Base-by-base conservation (phyloP, 805 yeast genomes). In the Suhomyces prunicola region DNA sequence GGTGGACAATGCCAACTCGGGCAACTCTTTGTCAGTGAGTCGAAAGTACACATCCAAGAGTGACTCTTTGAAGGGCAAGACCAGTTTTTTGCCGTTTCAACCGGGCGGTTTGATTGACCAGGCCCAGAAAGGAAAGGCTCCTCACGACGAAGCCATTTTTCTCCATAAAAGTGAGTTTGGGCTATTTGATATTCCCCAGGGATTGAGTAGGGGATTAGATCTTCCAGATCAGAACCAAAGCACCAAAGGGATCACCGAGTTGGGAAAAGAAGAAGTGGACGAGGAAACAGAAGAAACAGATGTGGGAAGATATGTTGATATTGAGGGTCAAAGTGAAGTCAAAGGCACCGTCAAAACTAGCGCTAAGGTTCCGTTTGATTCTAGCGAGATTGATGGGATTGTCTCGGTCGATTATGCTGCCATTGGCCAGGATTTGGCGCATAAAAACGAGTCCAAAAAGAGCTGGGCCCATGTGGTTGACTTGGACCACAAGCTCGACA, bases 381-480 rank as follows among this genome's bases (percentile, higher is more conserved):
- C 73, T n/a, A 70, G 69, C 23, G 85, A 81, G 53, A 67, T 82
- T 27, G 81, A 79, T 60, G 79, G 77, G 7, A 54, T 76, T 6
- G 71, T 71, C 2, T 70, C 78, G 0, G 58, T 69, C 24, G 76
- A 74, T 55, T 73, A 66, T 55, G 36, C 64, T 1, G 51, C 60
- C 13, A 56, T 69, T 46, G 57, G 61, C 27, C 60, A 62, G 23
- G 56, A 60, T 22, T 10, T 58, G 67, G 13, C 57, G 61, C 29
- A 67, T 64, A 45, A 63, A 59, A 19, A 19, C 19, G 64, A 64
- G 51, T 60, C 50, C 39, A 81, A 81, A 55, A 82, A 79, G 55
- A 84, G 85, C 54, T 94, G 98, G 98, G 99, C 99, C 0, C 99
- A 94, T 71, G 84, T 89, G 41, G 97, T 94, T 9, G 97, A 94